A percentile compares a stretch with the other conserved stretches of the same genome.
phyloP scores from a whole-genome alignment of 176 grass and related monocot genomes.

The Rhipidocladum racemiflorum region DNA sequence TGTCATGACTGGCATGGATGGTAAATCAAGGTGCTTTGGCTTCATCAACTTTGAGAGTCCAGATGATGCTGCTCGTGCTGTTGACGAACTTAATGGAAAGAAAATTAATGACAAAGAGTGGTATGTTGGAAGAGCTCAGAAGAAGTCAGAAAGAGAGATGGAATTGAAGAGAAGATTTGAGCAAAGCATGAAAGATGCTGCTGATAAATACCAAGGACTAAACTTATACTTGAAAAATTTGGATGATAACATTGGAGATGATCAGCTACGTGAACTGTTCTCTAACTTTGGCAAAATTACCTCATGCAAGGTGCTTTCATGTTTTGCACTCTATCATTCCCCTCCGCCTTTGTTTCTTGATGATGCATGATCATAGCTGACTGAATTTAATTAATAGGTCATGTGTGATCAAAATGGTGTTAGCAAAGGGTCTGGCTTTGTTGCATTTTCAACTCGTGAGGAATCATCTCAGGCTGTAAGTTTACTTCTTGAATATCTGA shows the following conservation, averaged over 20 bases:
- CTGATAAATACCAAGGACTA: slow-evolving; percentile 70
- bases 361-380: slow-evolving; percentile 4
- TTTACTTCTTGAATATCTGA: slow-evolving; percentile 12
- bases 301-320: slow-evolving; percentile 75
- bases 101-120: slow-evolving; percentile 71
- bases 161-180: slow-evolving; percentile 72
- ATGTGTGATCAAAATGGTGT: slow-evolving; percentile 80
- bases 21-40: slow-evolving; percentile 84
- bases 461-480: slow-evolving; percentile 86
- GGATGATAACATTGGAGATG: slow-evolving; percentile 80
- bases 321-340: background rate
- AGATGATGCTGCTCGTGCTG: slow-evolving; percentile 62
- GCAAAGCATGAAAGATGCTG: slow-evolving; percentile 76
- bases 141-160: slow-evolving; percentile 84
- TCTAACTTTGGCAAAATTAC: slow-evolving; percentile 70
- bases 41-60: slow-evolving; percentile 82
- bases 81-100: slow-evolving; percentile 80
- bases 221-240: slow-evolving; percentile 97
- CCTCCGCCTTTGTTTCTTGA: background rate
- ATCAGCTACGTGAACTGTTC: slow-evolving; percentile 72
- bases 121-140: slow-evolving; percentile 88
- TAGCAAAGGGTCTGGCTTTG: slow-evolving; percentile 92
- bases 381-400: slow-evolving; percentile 49
- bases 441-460: slow-evolving; percentile 74
- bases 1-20: slow-evolving; percentile 66